Conservation (phyloP, 1,139 yeast genomes). For the Hyphopichia burtonii region DNA sequence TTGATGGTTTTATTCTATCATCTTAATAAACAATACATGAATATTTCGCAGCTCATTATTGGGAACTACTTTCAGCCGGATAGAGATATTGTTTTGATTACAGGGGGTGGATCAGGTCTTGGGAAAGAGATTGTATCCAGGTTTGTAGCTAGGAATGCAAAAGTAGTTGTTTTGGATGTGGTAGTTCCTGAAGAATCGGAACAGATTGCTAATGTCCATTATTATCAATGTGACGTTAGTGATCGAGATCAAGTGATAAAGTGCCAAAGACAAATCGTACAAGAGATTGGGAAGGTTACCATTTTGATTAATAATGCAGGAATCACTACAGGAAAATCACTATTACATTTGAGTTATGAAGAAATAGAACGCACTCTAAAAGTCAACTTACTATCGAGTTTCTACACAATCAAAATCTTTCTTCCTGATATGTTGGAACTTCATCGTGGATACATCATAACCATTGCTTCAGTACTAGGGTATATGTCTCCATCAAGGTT, state of each 20-base stretch:
- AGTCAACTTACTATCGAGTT: conserved; percentile 68
- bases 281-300: conserved; percentile 58
- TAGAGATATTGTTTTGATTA: conserved; percentile 64
- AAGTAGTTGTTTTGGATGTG: conserved; percentile 67
- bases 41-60: conserved; percentile 34
- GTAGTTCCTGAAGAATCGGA: conserved; percentile 34
- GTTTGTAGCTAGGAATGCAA: conserved; percentile 41
- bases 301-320: conserved; percentile 85
- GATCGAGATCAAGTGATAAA: conserved; percentile 39
- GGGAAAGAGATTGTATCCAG: conserved; percentile 60
- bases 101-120: conserved; percentile 81
- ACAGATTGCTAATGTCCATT: conserved; percentile 43
- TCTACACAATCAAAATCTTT: conserved; percentile 66
- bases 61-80: conserved; percentile 53
- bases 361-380: conserved; percentile 62
- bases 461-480: conserved; percentile 81
- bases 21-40: conserved; percentile 28
- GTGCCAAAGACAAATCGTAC: conserved; percentile 35
- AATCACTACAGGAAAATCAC: conserved; percentile 55
- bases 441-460: conserved; percentile 73
- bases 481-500: conserved; percentile 80
- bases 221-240: conserved; percentile 70
- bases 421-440: conserved; percentile 67
- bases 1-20: background rate
- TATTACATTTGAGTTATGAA: conserved; percentile 51